Conservation (phyloP, 345 rosid species). For the Syzygium aromaticum region DNA sequence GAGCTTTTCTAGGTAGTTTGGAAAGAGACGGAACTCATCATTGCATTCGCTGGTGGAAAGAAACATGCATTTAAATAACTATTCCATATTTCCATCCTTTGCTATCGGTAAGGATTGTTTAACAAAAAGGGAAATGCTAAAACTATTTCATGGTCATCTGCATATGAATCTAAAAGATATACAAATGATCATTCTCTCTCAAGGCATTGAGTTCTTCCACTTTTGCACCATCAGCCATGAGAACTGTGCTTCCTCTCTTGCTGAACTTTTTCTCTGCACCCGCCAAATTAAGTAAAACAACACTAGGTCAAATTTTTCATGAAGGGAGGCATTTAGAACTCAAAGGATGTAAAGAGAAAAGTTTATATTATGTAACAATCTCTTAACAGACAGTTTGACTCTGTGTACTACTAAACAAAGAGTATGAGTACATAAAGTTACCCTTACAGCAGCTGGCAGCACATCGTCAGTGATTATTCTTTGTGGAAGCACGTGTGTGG, state of each 20-base stretch:
- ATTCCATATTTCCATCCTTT: background rate
- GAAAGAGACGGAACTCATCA: background rate
- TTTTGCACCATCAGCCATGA: slow-evolving; percentile 66
- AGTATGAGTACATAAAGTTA: background rate
- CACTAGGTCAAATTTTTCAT: background rate
- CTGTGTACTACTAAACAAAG: background rate
- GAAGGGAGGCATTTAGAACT: background rate
- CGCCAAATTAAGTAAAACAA: slow-evolving; percentile 5
- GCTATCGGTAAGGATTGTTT: background rate
- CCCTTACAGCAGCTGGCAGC: background rate
- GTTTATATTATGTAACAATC: background rate
- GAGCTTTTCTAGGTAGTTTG: background rate
- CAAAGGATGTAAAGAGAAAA: background rate
- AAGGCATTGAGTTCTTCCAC: slow-evolving; percentile 70
- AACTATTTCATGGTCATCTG: slow-evolving; percentile 19
- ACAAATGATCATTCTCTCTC: slow-evolving; percentile 76
- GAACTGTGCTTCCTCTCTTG: slow-evolving; percentile 57
- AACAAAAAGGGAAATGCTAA: background rate
- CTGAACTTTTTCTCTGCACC: slow-evolving; percentile 67
- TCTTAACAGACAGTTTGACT: background rate
- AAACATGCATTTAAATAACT: background rate
- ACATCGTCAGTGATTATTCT: background rate
- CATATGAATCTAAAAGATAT: slow-evolving; percentile 29
- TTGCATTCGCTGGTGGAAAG: background rate
- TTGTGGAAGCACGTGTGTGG: background rate